Evolutionary conservation across 805 yeast genomes (phyloP), one percentile per base, ranked within the genome.

Genomic region (Pichia gijzeniarum): DNA sequence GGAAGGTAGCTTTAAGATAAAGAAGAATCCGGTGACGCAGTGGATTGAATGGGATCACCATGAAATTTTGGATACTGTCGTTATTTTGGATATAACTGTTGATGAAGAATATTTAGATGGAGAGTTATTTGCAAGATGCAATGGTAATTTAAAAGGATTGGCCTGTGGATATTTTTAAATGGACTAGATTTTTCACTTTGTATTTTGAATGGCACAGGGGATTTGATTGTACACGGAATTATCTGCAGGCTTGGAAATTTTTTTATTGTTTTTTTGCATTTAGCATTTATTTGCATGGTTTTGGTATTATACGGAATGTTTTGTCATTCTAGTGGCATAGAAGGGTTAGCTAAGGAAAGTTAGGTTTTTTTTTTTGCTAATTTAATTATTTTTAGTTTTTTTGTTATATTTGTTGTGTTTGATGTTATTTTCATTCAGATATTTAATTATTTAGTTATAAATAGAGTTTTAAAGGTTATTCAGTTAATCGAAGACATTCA

Each of bases 401-500:
- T 25, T 10, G 28, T 25, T 25, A 10, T 7, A 25, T 7, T 25
- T 25, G 28, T 25, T n/a, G 10, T 18, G 17, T 2, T 36, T 14
- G 12, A 27, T 8, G 30, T 27, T 8, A 8, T 27, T 27, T 8
- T 27, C 12, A 8, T 27, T 27, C 8, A 27, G 12, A 27, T 27
- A 12, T 27, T 12, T 30, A 30, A 12, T 40, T 40, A 12, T 35
- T 16, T 35, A 13, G 17, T 7, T 25, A 25, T 25, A 25, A 25
- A 25, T 10, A 7, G 28, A 25, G 28, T 7, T 25, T 7, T 25
- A 25, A 25, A 25, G 10, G 28, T 9, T 18, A 13, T 35, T 22
- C 6, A 16, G 14, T 58, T 66, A 85, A 60, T 87, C 95, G 61
- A 89, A 88, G 42, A 93, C 95, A 36, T 90, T 85, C 56, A 91